Percentiles rank a stretch among this genome's conserved stretches.
Conservation (phyloP, 768 basidiomycete genomes). For the Neoboletus magnificus region DNA sequence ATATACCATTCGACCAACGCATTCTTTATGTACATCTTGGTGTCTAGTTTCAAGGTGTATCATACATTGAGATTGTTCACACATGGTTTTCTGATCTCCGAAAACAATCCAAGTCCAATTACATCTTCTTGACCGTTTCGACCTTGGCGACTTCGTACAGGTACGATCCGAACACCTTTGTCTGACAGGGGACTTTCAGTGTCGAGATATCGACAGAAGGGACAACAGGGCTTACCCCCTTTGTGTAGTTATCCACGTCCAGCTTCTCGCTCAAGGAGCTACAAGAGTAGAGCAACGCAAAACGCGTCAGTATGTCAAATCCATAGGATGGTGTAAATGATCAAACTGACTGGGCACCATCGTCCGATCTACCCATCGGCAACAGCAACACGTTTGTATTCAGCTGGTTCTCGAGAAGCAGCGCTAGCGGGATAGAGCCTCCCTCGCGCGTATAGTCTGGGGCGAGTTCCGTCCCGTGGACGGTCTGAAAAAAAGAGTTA, state of each 20-base stretch:
- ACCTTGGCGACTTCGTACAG: neutral
- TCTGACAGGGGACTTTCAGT: neutral
- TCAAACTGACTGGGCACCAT: constrained; percentile 77
- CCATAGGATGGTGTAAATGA: no score
- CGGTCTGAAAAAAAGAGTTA: neutral
- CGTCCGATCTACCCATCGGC: constrained; percentile 90
- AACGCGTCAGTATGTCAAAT: neutral
- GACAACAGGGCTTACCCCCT: neutral
- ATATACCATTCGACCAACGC: no score
- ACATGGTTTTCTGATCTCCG: neutral
- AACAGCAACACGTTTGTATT: constrained; percentile 78
- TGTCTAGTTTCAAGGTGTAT: no score
- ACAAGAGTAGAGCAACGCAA: neutral
- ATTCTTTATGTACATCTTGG: no score
- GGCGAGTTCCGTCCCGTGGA: neutral
- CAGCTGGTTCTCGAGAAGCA: constrained; percentile 81
- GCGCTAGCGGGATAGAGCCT: constrained; percentile 83
- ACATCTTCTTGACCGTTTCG: neutral
- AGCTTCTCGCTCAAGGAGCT: neutral
- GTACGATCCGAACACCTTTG: neutral
- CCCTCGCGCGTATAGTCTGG: constrained; percentile 46
- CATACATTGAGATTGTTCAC: neutral
- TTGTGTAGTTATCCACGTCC: neutral
- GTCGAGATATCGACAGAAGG: neutral
- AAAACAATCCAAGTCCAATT: neutral